These are phyloP conservation scores for Aphanomyces cochlioides DNA, from an alignment of 352 stramenopile genomes.

Conservation along the genomic window DNA sequence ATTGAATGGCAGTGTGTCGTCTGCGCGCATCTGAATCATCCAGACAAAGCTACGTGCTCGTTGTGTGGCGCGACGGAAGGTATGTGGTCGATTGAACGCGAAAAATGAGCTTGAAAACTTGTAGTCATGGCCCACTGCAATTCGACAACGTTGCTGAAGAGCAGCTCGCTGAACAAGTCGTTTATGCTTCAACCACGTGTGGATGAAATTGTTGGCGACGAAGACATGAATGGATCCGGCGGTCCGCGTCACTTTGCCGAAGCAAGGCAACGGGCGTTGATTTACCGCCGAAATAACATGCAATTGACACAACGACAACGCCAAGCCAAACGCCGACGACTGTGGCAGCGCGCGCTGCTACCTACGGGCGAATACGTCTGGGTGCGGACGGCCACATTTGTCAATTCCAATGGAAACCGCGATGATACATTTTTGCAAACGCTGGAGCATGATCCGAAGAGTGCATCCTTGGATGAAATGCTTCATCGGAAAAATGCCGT, in stretches of 20 bases:
- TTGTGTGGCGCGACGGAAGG: conserved; percentile 63
- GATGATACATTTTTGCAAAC: conserved; percentile 34
- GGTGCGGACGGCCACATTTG: conserved; percentile 48
- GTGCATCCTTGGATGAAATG: conserved; percentile 47
- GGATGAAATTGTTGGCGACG: conserved; percentile 21
- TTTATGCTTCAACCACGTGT: conserved; percentile 40
- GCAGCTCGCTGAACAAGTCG: conserved; percentile 48
- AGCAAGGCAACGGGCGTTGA: conserved; percentile 49
- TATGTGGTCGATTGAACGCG: conserved; percentile 35
- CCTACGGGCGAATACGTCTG: conserved; percentile 59
- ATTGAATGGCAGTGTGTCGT: conserved; percentile 75
- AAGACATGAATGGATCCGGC: conserved; percentile 1
- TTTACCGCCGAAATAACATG: conserved; percentile 66
- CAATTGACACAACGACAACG: conserved; percentile 63
- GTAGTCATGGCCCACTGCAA: neutral
- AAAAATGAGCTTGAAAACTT: neutral
- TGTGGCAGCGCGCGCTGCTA: conserved; percentile 62
- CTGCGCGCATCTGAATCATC: conserved; percentile 71
- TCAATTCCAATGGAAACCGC: conserved; percentile 32
- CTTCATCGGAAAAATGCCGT: conserved; percentile 72
- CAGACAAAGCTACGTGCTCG: conserved; percentile 52
- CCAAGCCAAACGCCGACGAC: conserved; percentile 44
- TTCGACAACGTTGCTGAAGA: conserved; percentile 28
- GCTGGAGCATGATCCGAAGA: conserved; percentile 41
- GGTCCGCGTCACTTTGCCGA: neutral